These are phyloP conservation scores for Lizanozyma gosingica DNA, from an alignment of 1,139 yeast genomes.

Conservation along the genomic window DNA sequence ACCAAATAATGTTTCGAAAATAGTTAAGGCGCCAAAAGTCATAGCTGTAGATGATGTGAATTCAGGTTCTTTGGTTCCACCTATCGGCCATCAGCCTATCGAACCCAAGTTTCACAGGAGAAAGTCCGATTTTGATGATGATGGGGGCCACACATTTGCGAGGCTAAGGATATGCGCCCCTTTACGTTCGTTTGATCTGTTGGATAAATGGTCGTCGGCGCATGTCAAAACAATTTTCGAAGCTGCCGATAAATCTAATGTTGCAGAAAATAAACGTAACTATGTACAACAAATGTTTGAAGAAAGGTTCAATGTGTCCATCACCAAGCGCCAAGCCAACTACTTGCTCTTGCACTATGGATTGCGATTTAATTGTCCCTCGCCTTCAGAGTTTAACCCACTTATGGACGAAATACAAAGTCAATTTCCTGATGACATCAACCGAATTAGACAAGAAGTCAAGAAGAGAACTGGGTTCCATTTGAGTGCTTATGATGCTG, in stretches of 20 bases:
- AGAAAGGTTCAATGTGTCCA: constrained; percentile 3
- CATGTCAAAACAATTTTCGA: background rate
- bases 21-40: too few relatives aligned
- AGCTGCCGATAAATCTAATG: background rate
- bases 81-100: background rate
- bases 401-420: background rate
- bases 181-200: background rate
- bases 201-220: background rate
- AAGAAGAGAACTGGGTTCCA: background rate
- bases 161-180: background rate
- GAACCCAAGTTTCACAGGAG: background rate
- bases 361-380: background rate
- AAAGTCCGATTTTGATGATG: too few relatives aligned
- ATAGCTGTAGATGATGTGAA: too few relatives aligned
- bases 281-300: constrained; percentile 5
- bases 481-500: background rate
- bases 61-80: too few relatives aligned
- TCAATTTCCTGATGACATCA: background rate
- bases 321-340: background rate
- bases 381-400: background rate
- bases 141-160: too few relatives aligned
- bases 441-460: background rate
- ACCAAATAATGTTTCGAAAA: too few relatives aligned
- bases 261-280: background rate
- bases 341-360: constrained; percentile 1